Conservation (phyloP, 2,329 filamentous ascomycete species). For the Hortaea werneckii region DNA sequence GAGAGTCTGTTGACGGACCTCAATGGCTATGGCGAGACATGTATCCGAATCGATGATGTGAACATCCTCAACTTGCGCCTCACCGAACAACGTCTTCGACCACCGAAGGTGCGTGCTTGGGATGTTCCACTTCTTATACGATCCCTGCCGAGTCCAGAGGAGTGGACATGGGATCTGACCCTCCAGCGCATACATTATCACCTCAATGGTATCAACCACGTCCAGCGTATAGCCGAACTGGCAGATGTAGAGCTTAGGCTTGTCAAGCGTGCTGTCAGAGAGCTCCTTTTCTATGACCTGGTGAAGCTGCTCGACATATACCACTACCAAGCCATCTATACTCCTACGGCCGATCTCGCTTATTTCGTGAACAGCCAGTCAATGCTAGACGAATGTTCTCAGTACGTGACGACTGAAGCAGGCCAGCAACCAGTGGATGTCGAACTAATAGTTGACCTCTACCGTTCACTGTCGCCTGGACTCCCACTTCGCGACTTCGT, state of each 20-base stretch:
- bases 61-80: constrained; percentile 23
- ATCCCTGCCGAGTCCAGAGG: constrained; percentile 39
- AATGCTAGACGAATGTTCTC: constrained; percentile 76
- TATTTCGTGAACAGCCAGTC: constrained; percentile 67
- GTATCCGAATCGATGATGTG: constrained; percentile 14
- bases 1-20: constrained; percentile 84
- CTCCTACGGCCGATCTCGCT: constrained; percentile 66
- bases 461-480: constrained; percentile 73
- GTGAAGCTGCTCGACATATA: constrained; percentile 88
- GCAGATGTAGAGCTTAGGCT: constrained; percentile 82
- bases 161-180: constrained; percentile 65
- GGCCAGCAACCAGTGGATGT: constrained; percentile 8
- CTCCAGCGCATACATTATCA: constrained; percentile 69
- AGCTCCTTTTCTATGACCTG: constrained; percentile 88
- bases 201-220: constrained; percentile 84
- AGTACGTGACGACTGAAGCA: constrained; percentile 60
- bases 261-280: constrained; percentile 74
- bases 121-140: constrained; percentile 76
- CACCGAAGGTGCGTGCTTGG: constrained; percentile 71
- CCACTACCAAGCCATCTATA: constrained; percentile 87
- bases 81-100: constrained; percentile 53
- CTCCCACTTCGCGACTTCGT: constrained; percentile 84
- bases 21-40: constrained; percentile 92
- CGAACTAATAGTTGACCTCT: constrained; percentile 60
- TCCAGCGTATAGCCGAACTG: constrained; percentile 73